Conservation (phyloP, 345 rosid species). For the Rhizophora mangle region DNA sequence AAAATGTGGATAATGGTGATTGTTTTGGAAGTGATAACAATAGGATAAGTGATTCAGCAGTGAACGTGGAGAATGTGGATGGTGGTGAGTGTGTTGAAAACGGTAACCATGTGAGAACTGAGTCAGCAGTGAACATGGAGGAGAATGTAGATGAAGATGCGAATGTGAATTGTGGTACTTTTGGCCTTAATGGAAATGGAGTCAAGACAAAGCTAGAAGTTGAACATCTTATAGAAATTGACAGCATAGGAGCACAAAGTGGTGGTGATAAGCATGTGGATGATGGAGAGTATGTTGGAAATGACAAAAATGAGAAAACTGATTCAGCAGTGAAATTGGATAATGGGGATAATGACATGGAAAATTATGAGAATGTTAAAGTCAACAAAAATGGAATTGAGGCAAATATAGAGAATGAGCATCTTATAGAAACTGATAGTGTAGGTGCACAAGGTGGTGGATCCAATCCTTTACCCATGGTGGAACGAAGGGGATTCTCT, state of each 20-base stretch:
- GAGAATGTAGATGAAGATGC: too few species aligned
- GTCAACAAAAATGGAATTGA: constrained; percentile 9
- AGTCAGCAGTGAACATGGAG: too few species aligned
- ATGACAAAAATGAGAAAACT: too few species aligned
- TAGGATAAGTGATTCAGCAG: neutral
- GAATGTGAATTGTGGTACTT: too few species aligned
- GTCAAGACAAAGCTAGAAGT: too few species aligned
- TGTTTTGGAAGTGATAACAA: constrained; percentile 29
- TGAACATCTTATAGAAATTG: constrained; percentile 5
- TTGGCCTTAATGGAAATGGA: neutral
- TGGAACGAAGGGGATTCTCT: constrained; percentile 28
- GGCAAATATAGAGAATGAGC: constrained; percentile 32
- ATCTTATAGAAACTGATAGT: constrained; percentile 44
- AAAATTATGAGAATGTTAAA: too few species aligned
- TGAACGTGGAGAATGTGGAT: neutral
- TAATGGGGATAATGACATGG: too few species aligned
- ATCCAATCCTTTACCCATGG: constrained; percentile 15
- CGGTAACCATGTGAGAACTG: constrained; percentile 23
- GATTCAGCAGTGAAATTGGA: too few species aligned
- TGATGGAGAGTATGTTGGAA: too few species aligned
- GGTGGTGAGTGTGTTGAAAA: constrained; percentile 41
- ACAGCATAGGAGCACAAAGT: too few species aligned
- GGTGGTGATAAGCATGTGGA: too few species aligned
- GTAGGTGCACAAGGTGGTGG: constrained; percentile 16
- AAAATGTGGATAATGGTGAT: neutral